Base-by-base conservation (phyloP, 192 early-diverging fungal species). In the Umbelopsis sp. region DNA sequence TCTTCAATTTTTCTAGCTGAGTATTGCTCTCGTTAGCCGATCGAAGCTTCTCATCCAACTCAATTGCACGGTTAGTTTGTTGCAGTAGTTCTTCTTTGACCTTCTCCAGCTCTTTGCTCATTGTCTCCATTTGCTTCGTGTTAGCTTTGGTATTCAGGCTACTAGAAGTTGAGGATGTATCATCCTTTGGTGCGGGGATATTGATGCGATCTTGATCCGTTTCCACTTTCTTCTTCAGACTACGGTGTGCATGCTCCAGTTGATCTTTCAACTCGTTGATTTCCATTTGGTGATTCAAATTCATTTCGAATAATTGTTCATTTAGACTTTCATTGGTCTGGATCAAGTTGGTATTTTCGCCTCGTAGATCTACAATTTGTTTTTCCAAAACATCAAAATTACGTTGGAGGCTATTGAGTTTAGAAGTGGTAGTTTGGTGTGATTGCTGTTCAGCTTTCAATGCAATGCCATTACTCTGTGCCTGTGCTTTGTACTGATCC, bases 271-370 rank as follows among this genome's bases (percentile, higher is more conserved):
- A 21, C 16, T 49, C 47, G 4, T 49, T 49, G 16, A 49, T 49
- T 49, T 62, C 56, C 56, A 62, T 62, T 29, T 62, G 56, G 3
- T 62, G 56, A 34, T 62, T 62, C 12, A 62, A 7, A 34, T 62
- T 62, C 16, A 34, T 31, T 62, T 62, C 56, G 17, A 62, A 34
- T 4, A 62, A 11, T 34, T 62, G 56, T 32, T 62, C 56, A 26
- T 62, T 62, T 31, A 62, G 17, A 8, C 20, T 62, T 17, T 62
- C 56, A 20, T 34, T 62, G 3, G 29, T 12, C 31, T n/a, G 29
- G 4, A 12, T 32, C 17, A 34, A 1, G 7, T 36, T 12, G 26
- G 26, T 11, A 26, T 62, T 62, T 17, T 62, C 56, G 8, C 34
- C 26, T 16, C 29, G 17, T 14, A 34, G 29, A 22, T 32, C 17